Evolutionary conservation across 495 filamentous ascomycete species (phyloP).

Genomic region (Annulohypoxylon maeteangense): DNA sequence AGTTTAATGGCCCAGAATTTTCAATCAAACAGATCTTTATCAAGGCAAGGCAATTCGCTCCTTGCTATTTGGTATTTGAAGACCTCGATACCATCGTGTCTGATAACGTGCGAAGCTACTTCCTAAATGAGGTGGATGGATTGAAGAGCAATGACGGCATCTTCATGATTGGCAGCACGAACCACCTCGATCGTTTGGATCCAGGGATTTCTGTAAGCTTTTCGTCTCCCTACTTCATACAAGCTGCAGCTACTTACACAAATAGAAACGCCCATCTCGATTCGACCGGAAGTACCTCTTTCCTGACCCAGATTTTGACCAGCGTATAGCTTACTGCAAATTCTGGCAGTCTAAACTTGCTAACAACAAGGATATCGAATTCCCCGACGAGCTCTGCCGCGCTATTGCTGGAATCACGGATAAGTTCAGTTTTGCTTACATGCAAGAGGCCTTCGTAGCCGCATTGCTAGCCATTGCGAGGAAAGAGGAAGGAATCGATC

Average conservation of each 20-base stretch:
- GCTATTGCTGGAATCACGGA: neutral
- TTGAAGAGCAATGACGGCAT: conserved; percentile 5
- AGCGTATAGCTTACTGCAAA: conserved; percentile 4
- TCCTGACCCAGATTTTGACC: neutral
- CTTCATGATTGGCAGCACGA: conserved; percentile 11
- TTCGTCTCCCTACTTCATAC: too few species aligned
- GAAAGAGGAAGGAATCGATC: neutral
- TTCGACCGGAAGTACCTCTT: conserved; percentile 8
- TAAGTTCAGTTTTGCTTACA: conserved; percentile 5
- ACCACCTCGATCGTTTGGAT: conserved; percentile 6
- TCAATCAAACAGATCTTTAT: neutral
- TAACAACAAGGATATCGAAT: neutral
- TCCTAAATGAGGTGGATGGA: conserved; percentile 7
- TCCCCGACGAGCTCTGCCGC: neutral
- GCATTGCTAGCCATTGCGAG: conserved; percentile 4
- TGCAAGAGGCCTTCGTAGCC: conserved; percentile 8
- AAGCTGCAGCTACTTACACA: neutral
- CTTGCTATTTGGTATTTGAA: conserved; percentile 2
- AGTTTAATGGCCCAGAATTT: neutral
- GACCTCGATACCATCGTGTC: conserved; percentile 2
- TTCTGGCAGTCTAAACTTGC: conserved; percentile 12
- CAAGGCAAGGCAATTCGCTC: conserved; percentile 2
- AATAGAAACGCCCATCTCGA: conserved; percentile 1
- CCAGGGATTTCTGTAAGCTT: conserved; percentile 2
- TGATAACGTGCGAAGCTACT: conserved; percentile 4